Base-by-base conservation (phyloP, 2,329 filamentous ascomycete genomes). In the Volutella citrinella region DNA sequence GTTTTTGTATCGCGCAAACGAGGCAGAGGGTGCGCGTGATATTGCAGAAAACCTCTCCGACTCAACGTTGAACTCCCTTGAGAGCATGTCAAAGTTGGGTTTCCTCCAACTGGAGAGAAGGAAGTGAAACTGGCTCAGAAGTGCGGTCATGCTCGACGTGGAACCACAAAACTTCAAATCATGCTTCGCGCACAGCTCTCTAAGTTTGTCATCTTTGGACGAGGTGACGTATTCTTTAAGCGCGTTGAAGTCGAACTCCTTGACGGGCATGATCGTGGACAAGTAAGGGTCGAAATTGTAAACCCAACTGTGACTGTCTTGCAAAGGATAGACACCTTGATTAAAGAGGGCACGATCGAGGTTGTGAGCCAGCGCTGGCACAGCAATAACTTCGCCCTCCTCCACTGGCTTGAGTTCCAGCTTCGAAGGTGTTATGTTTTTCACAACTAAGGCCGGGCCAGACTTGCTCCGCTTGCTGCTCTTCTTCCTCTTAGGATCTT, bases 271-370 rank as follows among this genome's bases (percentile, higher is more conserved):
- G 51, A 98, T 94, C 32, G 80, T 81, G 40, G 89, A 80, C 14
- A 98, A 74, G 54, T 96, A 96, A 0, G 94, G 93, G 56, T 98
- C 91, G 52, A 98, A 98, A 59, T 98, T 98, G 72, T 81, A 98
- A 7, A 97, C 88, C 13, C 81, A 76, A 23, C 91, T 89, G 38
- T 87, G 78, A 16, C 84, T 81, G 58, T 98, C 93, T 61, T 95
- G 90, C 32, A 98, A 75, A 31, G 87, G 82, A 59, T 96, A 95
- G 22, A 96, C 87, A 15, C 93, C 90, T 3, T 84, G 84, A 53
- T 96, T 98, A 73, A 98, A 98, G 4, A 98, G 68, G n/a, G 94
- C 91, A 36, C 89, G 76, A 42, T 95, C 87, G 19, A 96, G 70
- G 7, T 85, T 84, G 56, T 93, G 84, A 3, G 78, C 69, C 3